Percentiles rank a stretch among this genome's conserved stretches.
Evolutionary conservation across 2,329 filamentous ascomycete genomes (phyloP).

Genomic region (Aspergillus intermedius): DNA sequence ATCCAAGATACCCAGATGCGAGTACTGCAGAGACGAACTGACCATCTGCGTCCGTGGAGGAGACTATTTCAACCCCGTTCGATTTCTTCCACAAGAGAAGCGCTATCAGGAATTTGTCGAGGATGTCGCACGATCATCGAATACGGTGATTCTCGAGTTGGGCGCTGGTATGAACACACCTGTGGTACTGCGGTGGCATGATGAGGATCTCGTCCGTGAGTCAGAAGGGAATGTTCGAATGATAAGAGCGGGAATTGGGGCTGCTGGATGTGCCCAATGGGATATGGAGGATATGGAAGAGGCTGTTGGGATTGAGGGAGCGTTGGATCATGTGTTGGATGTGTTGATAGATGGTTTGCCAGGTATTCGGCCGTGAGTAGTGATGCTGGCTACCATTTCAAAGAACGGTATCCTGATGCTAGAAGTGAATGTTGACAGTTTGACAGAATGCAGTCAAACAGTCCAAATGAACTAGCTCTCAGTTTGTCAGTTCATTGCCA

Average conservation of each 20-base stretch:
- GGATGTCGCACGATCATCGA: not conserved
- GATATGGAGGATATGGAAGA: constrained; percentile 11
- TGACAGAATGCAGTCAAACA: no score
- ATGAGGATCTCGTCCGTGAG: constrained; percentile 14
- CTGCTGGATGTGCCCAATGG: constrained; percentile 15
- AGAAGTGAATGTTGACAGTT: no score
- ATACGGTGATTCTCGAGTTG: constrained; percentile 14
- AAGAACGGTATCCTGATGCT: not conserved
- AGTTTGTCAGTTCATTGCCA: no score
- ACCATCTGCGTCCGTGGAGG: constrained; percentile 17
- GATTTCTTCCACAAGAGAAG: constrained; percentile 8
- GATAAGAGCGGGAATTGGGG: constrained; percentile 14
- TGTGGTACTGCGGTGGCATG: constrained; percentile 15
- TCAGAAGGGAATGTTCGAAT: constrained; percentile 5
- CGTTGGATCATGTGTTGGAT: constrained; percentile 6
- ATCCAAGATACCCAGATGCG: constrained; percentile 8
- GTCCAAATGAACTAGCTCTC: no score
- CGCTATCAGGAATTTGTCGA: constrained; percentile 8
- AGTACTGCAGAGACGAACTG: constrained; percentile 14
- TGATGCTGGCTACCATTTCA: not conserved
- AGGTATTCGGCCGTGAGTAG: not conserved
- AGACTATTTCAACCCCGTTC: constrained; percentile 14
- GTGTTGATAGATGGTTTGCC: not conserved
- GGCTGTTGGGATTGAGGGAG: constrained; percentile 11
- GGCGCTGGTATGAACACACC: constrained; percentile 19